These are phyloP conservation scores for Sugiyamaella mastotermitis DNA, from an alignment of 805 yeast genomes.

Conservation along the genomic window DNA sequence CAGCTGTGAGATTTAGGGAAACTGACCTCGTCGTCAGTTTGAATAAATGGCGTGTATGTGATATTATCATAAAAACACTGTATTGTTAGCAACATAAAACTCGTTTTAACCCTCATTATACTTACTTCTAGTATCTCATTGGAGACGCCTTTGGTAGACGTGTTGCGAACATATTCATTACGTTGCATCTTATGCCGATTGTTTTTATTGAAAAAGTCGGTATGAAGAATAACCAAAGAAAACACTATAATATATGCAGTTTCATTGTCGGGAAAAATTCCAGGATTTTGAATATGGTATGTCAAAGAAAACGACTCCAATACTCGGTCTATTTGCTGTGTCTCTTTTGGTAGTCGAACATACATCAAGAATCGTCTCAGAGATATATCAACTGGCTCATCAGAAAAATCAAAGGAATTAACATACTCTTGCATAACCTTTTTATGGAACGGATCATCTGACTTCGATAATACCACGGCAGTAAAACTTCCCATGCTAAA, in stretches of 20 bases:
- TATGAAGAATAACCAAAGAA: slow-evolving; percentile 64
- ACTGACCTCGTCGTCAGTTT: slow-evolving; percentile 33
- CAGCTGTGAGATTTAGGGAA: slow-evolving; percentile 27
- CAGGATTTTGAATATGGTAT: slow-evolving; percentile 42
- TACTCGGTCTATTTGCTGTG: slow-evolving; percentile 71
- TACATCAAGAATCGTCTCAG: slow-evolving; percentile 53
- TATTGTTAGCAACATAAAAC: slow-evolving; percentile 37
- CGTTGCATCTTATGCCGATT: slow-evolving; percentile 64
- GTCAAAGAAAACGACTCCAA: slow-evolving; percentile 50
- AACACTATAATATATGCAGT: slow-evolving; percentile 59
- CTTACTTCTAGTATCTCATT: slow-evolving; percentile 31
- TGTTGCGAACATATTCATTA: slow-evolving; percentile 51
- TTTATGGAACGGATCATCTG: slow-evolving; percentile 26
- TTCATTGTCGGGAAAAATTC: slow-evolving; percentile 36
- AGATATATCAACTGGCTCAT: slow-evolving; percentile 60
- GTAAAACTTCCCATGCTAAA: slow-evolving; percentile 17
- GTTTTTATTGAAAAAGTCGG: slow-evolving; percentile 63
- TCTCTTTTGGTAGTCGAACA: slow-evolving; percentile 59
- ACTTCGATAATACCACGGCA: slow-evolving; percentile 29
- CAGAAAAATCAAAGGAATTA: slow-evolving; percentile 41
- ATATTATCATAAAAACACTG: slow-evolving; percentile 63
- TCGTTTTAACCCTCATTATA: slow-evolving; percentile 14
- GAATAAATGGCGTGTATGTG: slow-evolving; percentile 51
- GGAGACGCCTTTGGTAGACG: slow-evolving; percentile 31
- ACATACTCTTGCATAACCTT: slow-evolving; percentile 28